These are phyloP conservation scores for Saturnispora diversa DNA, from an alignment of 805 yeast genomes.

Conservation along the genomic window DNA sequence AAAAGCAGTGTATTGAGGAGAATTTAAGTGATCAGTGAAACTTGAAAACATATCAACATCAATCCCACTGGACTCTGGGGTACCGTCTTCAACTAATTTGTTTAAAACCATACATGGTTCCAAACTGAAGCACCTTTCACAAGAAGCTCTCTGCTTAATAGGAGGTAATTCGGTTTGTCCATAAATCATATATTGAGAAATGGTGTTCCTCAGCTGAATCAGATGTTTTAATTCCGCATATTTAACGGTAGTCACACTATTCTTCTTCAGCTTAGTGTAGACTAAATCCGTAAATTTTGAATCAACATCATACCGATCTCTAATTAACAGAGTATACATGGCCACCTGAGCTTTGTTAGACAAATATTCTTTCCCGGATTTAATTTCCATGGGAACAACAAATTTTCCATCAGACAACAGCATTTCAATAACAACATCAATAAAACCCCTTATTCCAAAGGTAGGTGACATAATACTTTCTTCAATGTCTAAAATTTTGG, in stretches of 20 bases:
- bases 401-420: conserved; percentile 35
- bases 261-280: conserved; percentile 58
- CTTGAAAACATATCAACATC: conserved; percentile 38
- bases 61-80: conserved; percentile 46
- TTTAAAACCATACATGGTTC: conserved; percentile 59
- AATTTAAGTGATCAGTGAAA: conserved; percentile 39
- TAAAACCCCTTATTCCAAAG: conserved; percentile 81
- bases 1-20: conserved; percentile 41
- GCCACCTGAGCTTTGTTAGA: conserved; percentile 83
- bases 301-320: conserved; percentile 70
- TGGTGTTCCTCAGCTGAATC: conserved; percentile 61
- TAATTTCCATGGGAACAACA: conserved; percentile 79
- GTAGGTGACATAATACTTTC: conserved; percentile 89
- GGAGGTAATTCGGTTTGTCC: conserved; percentile 47
- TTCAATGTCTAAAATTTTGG: conserved; percentile 72
- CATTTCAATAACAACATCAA: conserved; percentile 80
- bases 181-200: conserved; percentile 52
- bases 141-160: conserved; percentile 40
- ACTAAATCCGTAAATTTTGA: conserved; percentile 59
- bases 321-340: conserved; percentile 67
- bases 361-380: conserved; percentile 66
- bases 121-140: conserved; percentile 54
- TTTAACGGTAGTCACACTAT: conserved; percentile 34
- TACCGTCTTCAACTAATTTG: conserved; percentile 52
- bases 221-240: conserved; percentile 56